Evolutionary conservation across 2,329 filamentous ascomycete species (phyloP).

Genomic region (Ophiocordyceps robertsii): DNA sequence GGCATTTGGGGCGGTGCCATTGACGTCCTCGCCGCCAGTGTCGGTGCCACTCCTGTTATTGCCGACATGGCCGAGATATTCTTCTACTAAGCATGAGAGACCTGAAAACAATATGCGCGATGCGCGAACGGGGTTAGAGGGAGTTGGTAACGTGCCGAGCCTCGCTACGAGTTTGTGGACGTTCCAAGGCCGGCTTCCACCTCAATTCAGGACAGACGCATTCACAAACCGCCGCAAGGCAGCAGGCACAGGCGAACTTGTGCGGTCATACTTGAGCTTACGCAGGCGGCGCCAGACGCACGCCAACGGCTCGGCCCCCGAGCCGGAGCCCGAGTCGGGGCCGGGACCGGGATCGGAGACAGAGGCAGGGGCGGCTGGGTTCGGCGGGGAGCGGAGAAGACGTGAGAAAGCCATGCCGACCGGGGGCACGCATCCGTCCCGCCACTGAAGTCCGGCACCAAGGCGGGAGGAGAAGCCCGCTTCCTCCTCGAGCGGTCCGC

Average conservation of each 20-base stretch:
- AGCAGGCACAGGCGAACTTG: constrained; percentile 71
- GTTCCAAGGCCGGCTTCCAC: constrained; percentile 79
- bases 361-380: not conserved
- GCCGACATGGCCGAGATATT: constrained; percentile 55
- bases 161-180: constrained; percentile 84
- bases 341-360: not conserved
- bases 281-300: constrained; percentile 73
- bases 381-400: not conserved
- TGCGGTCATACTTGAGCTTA: constrained; percentile 79
- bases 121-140: not conserved
- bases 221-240: constrained; percentile 57
- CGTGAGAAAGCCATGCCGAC: too few species aligned
- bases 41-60: constrained; percentile 10
- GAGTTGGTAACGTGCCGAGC: constrained; percentile 57
- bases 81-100: constrained; percentile 44
- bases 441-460: too few species aligned
- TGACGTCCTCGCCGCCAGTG: not conserved
- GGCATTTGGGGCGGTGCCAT: not conserved
- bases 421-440: too few species aligned
- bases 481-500: too few species aligned
- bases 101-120: too few species aligned
- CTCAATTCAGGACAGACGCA: constrained; percentile 84
- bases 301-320: constrained; percentile 51
- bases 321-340: constrained; percentile 6
- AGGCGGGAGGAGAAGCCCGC: too few species aligned